These are phyloP conservation scores for Areca catechu DNA, from an alignment of 176 grass and related monocot genomes.

Conservation along the genomic window DNA sequence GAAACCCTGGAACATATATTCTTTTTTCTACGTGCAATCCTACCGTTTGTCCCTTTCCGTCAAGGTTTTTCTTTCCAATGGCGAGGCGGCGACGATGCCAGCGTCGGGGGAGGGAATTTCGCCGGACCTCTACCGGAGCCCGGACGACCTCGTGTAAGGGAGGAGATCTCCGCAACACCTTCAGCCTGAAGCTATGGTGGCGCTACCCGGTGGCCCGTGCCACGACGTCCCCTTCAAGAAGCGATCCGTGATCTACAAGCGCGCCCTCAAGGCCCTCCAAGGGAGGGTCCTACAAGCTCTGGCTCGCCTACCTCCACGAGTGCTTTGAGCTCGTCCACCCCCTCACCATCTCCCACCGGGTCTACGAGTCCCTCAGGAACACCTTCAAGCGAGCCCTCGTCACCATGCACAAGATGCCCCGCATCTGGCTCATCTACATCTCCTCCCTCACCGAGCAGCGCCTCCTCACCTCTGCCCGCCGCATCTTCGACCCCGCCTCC, in stretches of 20 bases:
- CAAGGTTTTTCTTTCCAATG: too few relatives aligned
- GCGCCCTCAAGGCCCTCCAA: conserved; percentile 65
- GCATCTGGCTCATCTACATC: conserved; percentile 65
- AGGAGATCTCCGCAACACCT: conserved; percentile 72
- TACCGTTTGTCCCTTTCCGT: too few relatives aligned
- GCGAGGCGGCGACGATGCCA: too few relatives aligned
- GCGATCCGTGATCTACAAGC: conserved; percentile 66
- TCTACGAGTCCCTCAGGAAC: conserved; percentile 69
- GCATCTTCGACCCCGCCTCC: conserved; percentile 61
- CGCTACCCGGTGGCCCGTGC: conserved; percentile 71
- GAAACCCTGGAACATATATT: too few relatives aligned
- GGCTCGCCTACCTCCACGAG: conserved; percentile 76
- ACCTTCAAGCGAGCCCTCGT: conserved; percentile 74
- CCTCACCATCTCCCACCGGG: conserved; percentile 46
- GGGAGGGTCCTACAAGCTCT: conserved; percentile 82
- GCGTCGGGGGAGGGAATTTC: conserved; percentile 12
- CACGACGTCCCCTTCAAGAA: conserved; percentile 42
- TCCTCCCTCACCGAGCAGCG: conserved; percentile 60
- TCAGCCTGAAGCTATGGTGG: conserved; percentile 81
- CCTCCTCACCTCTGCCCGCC: conserved; percentile 43
- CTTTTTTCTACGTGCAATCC: too few relatives aligned
- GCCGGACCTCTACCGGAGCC: conserved; percentile 48
- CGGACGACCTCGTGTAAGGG: conserved; percentile 67
- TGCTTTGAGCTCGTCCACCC: conserved; percentile 57
- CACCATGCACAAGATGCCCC: conserved; percentile 94